Base-by-base conservation (phyloP, 768 basidiomycete species). In the Rhodotorula paludigena region DNA sequence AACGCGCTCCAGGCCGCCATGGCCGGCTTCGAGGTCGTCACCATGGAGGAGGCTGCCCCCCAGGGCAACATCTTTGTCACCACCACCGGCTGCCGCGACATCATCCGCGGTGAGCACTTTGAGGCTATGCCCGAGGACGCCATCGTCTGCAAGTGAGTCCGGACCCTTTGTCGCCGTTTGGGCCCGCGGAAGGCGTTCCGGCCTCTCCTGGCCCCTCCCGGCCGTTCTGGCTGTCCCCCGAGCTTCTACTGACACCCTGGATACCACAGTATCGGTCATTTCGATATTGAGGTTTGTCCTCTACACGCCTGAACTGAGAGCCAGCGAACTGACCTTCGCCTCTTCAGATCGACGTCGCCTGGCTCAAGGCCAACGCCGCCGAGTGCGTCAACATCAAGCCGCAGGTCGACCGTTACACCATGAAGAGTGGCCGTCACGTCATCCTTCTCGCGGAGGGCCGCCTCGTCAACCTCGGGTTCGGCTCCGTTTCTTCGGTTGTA, bases 1-100 rank as follows among this genome's bases (percentile, higher is more conserved):
- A 99, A 99, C 79, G 96, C 94, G 57, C 88, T 99, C 66, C 96
- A 99, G 80, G 96, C 96, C 74, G 94, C 93, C 62, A 99, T 99
- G 96, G 92, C 92, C 77, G 96, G 96, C 64, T 99, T 92, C 79
- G 94, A 99, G 80, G 94, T 99, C 66, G 88, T 88, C 66, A 97
- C 93, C 62, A 97, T 99, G 93, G 94, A 99, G 77, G 92, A 96
- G 44, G 92, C 90, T 72, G 96, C 94, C 52, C 83, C 85, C 66
- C 86, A 89, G 42, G 79, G 85, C 69, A 97, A 98, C 81, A 79
- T 99, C 77, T 96, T 99, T 75, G 92, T 99, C 69, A 98, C 96
- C 75, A 96, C 93, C 76, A 99, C 96, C 53, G 96, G 96, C 77
- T 96, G 96, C 85, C 83, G 94, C 77, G 96, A 99, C 78, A 98